These are phyloP conservation scores for Lactifluus subvellereus DNA, from an alignment of 768 basidiomycete species.

Conservation along the genomic window DNA sequence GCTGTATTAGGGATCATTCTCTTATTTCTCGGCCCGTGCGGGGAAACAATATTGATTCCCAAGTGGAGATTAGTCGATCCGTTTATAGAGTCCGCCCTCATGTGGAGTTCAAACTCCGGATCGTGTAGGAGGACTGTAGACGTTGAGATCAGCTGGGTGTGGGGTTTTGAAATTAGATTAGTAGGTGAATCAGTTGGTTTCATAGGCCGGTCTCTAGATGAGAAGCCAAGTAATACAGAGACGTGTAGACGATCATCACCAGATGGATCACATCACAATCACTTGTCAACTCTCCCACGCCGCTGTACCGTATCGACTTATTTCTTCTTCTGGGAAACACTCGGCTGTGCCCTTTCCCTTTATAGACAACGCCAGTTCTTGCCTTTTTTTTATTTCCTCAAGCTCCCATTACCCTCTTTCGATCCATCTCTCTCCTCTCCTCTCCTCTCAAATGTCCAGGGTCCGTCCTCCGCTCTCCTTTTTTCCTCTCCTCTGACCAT, in stretches of 20 bases:
- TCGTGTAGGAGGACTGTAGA: too few relatives aligned
- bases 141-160: too few relatives aligned
- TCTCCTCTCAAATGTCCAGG: constrained; percentile 30
- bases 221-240: too few relatives aligned
- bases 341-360: not conserved
- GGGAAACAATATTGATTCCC: too few relatives aligned
- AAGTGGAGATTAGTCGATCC: too few relatives aligned
- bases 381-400: not conserved
- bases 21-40: too few relatives aligned
- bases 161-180: too few relatives aligned
- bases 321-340: not conserved
- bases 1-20: too few relatives aligned
- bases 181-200: too few relatives aligned
- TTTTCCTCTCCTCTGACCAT: not conserved
- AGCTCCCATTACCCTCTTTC: not conserved
- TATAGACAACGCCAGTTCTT: not conserved
- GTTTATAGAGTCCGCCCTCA: too few relatives aligned
- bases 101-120: too few relatives aligned
- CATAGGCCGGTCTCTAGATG: too few relatives aligned
- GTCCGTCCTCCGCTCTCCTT: constrained; percentile 24
- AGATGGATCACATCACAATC: not conserved
- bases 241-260: not conserved
- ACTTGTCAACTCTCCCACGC: not conserved
- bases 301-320: not conserved
- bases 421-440: not conserved